Evolutionary conservation across 352 stramenopile species (phyloP).

Genomic region (Globisporangium viniferum): DNA sequence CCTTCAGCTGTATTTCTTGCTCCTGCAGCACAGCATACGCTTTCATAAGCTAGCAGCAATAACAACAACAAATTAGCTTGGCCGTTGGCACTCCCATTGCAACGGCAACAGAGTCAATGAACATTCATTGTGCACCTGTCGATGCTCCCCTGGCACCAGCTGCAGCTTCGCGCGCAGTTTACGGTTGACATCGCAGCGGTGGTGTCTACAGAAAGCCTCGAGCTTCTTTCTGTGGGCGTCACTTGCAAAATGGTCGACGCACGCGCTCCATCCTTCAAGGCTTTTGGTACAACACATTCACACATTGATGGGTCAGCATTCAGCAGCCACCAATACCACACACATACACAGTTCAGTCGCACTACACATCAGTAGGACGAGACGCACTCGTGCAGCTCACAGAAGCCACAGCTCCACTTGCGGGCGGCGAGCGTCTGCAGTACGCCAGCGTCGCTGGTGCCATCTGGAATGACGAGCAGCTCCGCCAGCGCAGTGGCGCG

Average conservation of each 20-base stretch:
- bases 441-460: slow-evolving; percentile 1
- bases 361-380: background rate
- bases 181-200: slow-evolving; percentile 53
- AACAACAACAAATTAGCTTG: background rate
- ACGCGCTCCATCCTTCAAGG: slow-evolving; percentile 8
- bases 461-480: background rate
- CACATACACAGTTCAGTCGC: no score
- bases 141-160: slow-evolving; percentile 21
- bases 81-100: no score
- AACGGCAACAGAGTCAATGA: background rate
- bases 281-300: background rate
- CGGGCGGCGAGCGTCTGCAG: background rate
- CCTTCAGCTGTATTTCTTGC: background rate
- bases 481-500: slow-evolving; percentile 25
- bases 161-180: slow-evolving; percentile 35
- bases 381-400: slow-evolving; percentile 26
- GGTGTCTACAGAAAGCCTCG: slow-evolving; percentile 44
- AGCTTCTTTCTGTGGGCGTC: slow-evolving; percentile 33
- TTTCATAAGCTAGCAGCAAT: background rate
- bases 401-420: slow-evolving; percentile 48
- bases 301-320: background rate
- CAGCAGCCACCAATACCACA: background rate
- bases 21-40: background rate
- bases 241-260: slow-evolving; percentile 39
- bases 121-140: slow-evolving; percentile 23